Conservation (phyloP, 192 early-diverging fungal genomes). For the Backusella circina region DNA sequence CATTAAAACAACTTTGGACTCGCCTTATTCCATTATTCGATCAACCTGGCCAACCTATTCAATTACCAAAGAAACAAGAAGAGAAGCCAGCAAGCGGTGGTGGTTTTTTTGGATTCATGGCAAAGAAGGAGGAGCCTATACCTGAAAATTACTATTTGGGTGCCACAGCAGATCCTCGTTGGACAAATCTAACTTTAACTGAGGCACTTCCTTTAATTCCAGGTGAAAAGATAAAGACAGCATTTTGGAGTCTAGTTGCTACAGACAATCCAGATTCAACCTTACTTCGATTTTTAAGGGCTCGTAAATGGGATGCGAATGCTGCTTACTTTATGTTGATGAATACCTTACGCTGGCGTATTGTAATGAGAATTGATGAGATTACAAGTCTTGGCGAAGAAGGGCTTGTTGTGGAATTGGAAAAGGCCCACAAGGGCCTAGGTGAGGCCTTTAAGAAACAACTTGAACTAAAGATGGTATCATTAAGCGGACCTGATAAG, state of each 20-base stretch:
- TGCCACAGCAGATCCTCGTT: conserved; percentile 15
- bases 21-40: conserved; percentile 41
- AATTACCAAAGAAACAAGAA: neutral
- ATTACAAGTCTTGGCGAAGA: conserved; percentile 35
- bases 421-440: conserved; percentile 33
- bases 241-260: conserved; percentile 60
- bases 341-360: conserved; percentile 71
- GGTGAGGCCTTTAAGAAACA: conserved; percentile 29
- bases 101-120: conserved; percentile 8
- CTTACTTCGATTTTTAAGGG: conserved; percentile 76
- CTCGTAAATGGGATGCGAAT: conserved; percentile 82
- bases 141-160: conserved; percentile 11
- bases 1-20: conserved; percentile 42
- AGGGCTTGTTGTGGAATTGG: conserved; percentile 30
- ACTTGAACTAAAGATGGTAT: conserved; percentile 44
- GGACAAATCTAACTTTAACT: conserved; percentile 8
- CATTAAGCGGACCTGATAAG: conserved; percentile 47
- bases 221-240: conserved; percentile 36
- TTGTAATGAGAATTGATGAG: conserved; percentile 47
- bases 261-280: conserved; percentile 68
- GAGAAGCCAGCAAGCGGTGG: neutral
- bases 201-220: conserved; percentile 23
- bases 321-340: conserved; percentile 71
- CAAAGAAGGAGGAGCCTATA: conserved; percentile 13
- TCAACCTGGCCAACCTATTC: neutral